These are phyloP conservation scores for Suillus tomentosus DNA, from an alignment of 768 basidiomycete species.

Conservation along the genomic window DNA sequence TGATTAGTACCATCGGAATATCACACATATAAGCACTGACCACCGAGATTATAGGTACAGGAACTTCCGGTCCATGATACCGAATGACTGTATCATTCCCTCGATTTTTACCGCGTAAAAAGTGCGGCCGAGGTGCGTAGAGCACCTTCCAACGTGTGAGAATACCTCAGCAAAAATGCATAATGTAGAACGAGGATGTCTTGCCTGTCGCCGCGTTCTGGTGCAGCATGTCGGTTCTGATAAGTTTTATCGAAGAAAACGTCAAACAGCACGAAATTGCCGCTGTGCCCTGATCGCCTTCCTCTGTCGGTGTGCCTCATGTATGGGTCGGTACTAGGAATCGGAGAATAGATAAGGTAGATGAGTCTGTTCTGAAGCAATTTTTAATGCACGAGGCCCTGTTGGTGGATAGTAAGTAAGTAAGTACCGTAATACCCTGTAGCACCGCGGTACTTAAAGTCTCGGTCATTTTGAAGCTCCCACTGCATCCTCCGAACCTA, in stretches of 20 bases:
- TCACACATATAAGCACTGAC: neutral
- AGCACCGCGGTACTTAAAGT: slow-evolving; percentile 1
- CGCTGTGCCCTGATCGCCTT: neutral
- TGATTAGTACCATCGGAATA: neutral
- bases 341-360: neutral
- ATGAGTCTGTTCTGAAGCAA: neutral
- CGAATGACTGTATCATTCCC: neutral
- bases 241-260: neutral
- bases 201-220: neutral
- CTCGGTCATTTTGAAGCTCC: neutral
- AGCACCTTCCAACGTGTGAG: neutral
- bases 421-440: neutral
- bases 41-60: neutral
- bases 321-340: neutral
- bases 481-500: neutral
- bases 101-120: neutral
- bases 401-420: neutral
- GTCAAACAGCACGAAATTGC: slow-evolving; percentile 2
- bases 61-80: neutral
- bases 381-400: neutral
- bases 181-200: slow-evolving; percentile 4
- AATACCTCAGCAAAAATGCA: slow-evolving; percentile 3
- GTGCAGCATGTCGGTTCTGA: neutral
- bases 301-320: neutral
- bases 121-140: neutral